Conservation (phyloP, 768 basidiomycete genomes). For the Tricholoma matsutake region DNA sequence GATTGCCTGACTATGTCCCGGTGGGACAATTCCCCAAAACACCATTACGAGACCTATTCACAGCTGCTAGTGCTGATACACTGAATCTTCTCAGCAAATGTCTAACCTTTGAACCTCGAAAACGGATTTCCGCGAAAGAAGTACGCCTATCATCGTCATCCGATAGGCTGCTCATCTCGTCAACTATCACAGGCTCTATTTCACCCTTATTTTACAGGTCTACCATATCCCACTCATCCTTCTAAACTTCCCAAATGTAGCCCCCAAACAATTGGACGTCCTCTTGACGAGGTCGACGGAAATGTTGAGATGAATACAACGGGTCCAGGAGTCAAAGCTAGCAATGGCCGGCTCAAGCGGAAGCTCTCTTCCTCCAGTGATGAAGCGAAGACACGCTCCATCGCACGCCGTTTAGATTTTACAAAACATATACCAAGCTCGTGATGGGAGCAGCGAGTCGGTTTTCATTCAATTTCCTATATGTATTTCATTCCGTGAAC, state of each 20-base stretch:
- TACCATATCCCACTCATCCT: conserved; percentile 86
- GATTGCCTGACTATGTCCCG: conserved; percentile 85
- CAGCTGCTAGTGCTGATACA: conserved; percentile 83
- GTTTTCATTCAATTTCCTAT: not conserved
- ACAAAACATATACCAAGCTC: conserved; percentile 44
- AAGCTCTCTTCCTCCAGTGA: conserved; percentile 63
- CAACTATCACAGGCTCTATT: conserved; percentile 59
- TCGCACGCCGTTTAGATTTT: conserved; percentile 75
- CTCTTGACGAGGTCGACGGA: conserved; percentile 76
- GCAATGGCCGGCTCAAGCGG: conserved; percentile 62
- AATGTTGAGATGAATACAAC: conserved; percentile 54
- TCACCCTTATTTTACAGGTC: conserved; percentile 84
- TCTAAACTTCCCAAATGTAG: conserved; percentile 81
- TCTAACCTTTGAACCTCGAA: conserved; percentile 81
- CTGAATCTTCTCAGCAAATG: conserved; percentile 79
- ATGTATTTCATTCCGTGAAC: not conserved
- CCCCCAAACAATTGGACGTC: conserved; percentile 41
- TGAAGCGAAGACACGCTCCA: conserved; percentile 47
- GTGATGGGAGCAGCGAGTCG: conserved; percentile 7
- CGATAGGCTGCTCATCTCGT: not conserved
- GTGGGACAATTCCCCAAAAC: conserved; percentile 85
- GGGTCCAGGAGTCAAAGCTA: conserved; percentile 51
- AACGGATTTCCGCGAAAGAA: conserved; percentile 75
- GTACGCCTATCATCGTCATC: conserved; percentile 40
- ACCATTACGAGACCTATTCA: conserved; percentile 83